Evolutionary conservation across 2,329 filamentous ascomycete species (phyloP).

Genomic region (Sarocladium kiliense): DNA sequence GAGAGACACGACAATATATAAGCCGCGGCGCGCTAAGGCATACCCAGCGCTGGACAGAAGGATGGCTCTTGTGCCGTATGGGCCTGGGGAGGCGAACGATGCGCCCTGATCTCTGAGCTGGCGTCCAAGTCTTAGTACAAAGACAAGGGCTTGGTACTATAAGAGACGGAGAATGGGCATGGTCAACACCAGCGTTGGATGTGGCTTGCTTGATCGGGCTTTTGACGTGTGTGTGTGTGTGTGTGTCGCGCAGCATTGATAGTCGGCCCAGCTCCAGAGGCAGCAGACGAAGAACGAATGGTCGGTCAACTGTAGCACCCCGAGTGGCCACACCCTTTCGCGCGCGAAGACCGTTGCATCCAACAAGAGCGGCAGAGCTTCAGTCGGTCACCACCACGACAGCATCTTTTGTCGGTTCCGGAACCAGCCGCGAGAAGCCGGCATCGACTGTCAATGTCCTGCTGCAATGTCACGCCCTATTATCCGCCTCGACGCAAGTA

Average conservation of each 20-base stretch:
- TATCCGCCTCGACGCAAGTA: not conserved
- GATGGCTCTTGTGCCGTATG: not conserved
- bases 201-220: too few species aligned
- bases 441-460: not conserved
- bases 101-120: not conserved
- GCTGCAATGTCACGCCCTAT: not conserved
- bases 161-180: not conserved
- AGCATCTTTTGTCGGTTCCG: not conserved
- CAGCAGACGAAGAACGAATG: too few species aligned
- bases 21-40: not conserved
- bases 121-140: not conserved
- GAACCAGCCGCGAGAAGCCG: not conserved
- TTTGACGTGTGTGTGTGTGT: too few species aligned
- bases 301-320: too few species aligned
- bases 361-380: not conserved
- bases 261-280: too few species aligned
- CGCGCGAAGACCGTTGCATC: not conserved
- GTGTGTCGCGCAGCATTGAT: too few species aligned
- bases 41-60: not conserved
- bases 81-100: not conserved
- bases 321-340: too few species aligned
- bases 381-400: not conserved
- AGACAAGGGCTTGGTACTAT: not conserved
- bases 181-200: too few species aligned
- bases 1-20: conserved; percentile 5